These are phyloP conservation scores for Narthecium ossifragum DNA, from an alignment of 106 monocot species.

Conservation along the genomic window DNA sequence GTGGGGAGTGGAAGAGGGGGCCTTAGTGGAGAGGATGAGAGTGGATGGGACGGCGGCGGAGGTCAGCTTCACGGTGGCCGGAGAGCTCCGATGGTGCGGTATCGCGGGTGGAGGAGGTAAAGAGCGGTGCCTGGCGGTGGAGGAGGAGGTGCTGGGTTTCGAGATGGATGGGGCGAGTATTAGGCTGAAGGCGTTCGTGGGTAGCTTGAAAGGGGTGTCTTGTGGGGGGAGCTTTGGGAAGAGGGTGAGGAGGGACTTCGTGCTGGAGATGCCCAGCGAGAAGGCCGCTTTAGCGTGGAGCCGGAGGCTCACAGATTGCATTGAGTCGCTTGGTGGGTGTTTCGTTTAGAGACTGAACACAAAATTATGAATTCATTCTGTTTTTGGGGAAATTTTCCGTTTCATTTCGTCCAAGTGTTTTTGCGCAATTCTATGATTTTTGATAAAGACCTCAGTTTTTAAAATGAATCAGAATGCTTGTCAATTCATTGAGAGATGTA, in stretches of 20 bases:
- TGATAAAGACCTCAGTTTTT: too few relatives aligned
- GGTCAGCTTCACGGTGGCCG: constrained; percentile 25
- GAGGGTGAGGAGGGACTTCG: constrained; percentile 53
- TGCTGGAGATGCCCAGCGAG: constrained; percentile 46
- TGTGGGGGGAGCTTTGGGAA: constrained; percentile 2
- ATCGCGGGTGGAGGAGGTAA: constrained; percentile 3
- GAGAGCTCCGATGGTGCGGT: constrained; percentile 44
- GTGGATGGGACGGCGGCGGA: constrained; percentile 41
- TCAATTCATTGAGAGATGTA: too few relatives aligned
- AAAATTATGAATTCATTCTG: too few relatives aligned
- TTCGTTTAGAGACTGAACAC: too few relatives aligned
- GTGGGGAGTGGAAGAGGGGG: not conserved
- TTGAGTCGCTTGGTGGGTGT: constrained; percentile 56
- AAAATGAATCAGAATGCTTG: too few relatives aligned
- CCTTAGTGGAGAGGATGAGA: constrained; percentile 23
- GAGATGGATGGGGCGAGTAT: constrained; percentile 31
- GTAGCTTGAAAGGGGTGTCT: not conserved
- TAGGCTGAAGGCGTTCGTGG: constrained; percentile 30
- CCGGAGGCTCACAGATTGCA: constrained; percentile 26
- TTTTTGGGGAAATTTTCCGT: too few relatives aligned
- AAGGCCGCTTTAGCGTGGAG: constrained; percentile 32
- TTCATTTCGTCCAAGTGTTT: too few relatives aligned
- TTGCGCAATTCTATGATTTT: too few relatives aligned
- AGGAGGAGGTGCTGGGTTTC: constrained; percentile 69
- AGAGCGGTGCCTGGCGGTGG: constrained; percentile 31